These are phyloP conservation scores for Chytriomyces sp. DNA, from an alignment of 192 early-diverging fungal species.

Conservation along the genomic window DNA sequence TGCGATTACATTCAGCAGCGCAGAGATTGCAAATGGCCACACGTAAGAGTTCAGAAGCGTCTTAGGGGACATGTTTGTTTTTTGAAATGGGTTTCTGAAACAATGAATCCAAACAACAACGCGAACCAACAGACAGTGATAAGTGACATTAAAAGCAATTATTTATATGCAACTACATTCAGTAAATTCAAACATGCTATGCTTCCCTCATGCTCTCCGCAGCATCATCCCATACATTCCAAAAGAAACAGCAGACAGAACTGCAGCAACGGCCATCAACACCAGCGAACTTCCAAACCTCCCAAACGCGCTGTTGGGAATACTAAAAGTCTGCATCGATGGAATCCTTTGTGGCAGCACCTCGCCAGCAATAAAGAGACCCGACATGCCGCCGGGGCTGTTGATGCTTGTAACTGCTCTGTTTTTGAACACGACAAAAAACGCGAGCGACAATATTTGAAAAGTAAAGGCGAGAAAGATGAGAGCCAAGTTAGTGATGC, in stretches of 20 bases:
- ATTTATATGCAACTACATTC: too few species aligned
- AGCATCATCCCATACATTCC: too few species aligned
- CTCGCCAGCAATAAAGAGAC: background rate
- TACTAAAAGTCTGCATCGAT: background rate
- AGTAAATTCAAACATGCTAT: too few species aligned
- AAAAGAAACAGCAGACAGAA: background rate
- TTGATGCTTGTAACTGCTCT: background rate
- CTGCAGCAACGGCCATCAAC: background rate
- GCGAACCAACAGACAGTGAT: too few species aligned
- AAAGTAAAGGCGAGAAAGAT: background rate
- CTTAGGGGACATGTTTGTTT: too few species aligned
- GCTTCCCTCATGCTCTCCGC: too few species aligned
- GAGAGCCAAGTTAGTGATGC: background rate
- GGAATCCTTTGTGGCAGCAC: background rate
- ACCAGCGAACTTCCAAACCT: background rate
- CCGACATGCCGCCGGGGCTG: background rate
- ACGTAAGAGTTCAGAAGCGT: background rate
- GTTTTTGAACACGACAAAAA: background rate
- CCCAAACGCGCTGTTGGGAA: background rate
- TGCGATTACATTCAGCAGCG: background rate
- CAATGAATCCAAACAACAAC: too few species aligned
- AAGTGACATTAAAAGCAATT: too few species aligned
- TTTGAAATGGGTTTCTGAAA: too few species aligned
- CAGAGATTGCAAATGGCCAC: constrained; percentile 2
- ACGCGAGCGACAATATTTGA: background rate